Base-by-base conservation (phyloP, 257 asterid genomes). In the Leonotis leonurus region DNA sequence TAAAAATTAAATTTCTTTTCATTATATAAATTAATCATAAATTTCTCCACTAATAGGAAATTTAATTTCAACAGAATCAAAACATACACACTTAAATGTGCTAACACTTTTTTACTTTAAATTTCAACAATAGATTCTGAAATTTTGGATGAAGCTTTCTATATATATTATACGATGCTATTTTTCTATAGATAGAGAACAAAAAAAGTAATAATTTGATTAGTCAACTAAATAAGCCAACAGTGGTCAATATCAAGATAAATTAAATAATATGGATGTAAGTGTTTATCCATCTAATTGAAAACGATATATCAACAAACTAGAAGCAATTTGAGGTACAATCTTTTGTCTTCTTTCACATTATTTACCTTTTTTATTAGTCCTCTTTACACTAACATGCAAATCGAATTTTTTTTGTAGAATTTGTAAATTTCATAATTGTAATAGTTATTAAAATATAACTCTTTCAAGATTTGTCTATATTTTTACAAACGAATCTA, bases 221-320 rank as follows among this genome's bases (percentile, higher is more conserved):
- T 20, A 43, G 33, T 53, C 11, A 29, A 65, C 24, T 27, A 56
- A 53, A 55, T 56, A 43, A 56, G 18, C 35, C 30, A 60, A 37
- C 11, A 35, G 6, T 56, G 30, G 59, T 52, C 69, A 52, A 52
- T 13, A 20, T 29, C 43, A n/a, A n/a, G n/a, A n/a, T n/a, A n/a
- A n/a, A n/a, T n/a, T n/a, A n/a, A n/a, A n/a, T n/a, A n/a, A n/a
- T n/a, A n/a, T n/a, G 22, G 25, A 49, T 33, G 49, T 17, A 35
- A 39, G 24, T 49, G 40, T 46, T 69, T 61, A 69, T 69, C 69
- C 63, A 61, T 61, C 69, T 21, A 60, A 60, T 4, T 51, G 64
- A 61, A 30, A 60, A 30, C 4, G 57, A 69, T 7, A 11, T 61
- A 22, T 30, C 63, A 69, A 60, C 69, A 5, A 51, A 58, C 22